These are phyloP conservation scores for Kluyveromyces siamensis DNA, from an alignment of 805 yeast species.

Conservation along the genomic window DNA sequence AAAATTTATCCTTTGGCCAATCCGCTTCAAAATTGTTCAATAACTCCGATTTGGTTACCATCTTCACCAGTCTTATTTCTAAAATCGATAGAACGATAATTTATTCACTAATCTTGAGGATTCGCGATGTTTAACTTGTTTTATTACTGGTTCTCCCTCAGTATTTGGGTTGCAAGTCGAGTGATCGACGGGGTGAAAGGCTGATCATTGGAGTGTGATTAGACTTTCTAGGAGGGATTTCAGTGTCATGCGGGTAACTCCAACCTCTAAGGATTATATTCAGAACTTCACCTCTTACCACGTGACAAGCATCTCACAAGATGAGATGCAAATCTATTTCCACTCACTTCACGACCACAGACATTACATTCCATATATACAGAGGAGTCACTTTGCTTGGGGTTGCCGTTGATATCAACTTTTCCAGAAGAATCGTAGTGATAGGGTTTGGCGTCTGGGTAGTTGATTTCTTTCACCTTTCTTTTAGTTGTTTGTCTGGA, in stretches of 20 bases:
- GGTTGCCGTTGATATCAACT: slow-evolving; percentile 21
- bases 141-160: no score
- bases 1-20: slow-evolving; percentile 11
- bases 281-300: slow-evolving; percentile 37
- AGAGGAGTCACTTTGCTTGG: slow-evolving; percentile 26
- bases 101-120: no score
- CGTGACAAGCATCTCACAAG: slow-evolving; percentile 84
- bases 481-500: slow-evolving; percentile 19
- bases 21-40: slow-evolving; percentile 13
- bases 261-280: not conserved
- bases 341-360: slow-evolving; percentile 82
- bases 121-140: no score
- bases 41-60: not conserved
- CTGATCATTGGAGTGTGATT: no score
- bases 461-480: slow-evolving; percentile 15
- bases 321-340: slow-evolving; percentile 88
- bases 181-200: no score
- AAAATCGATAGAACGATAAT: no score
- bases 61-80: not conserved
- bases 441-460: slow-evolving; percentile 19
- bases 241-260: not conserved
- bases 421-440: slow-evolving; percentile 18
- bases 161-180: no score
- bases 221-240: no score
- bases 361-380: slow-evolving; percentile 67